phyloP scores from a whole-genome alignment of 1,139 yeast species.

The Diutina rugosa region DNA sequence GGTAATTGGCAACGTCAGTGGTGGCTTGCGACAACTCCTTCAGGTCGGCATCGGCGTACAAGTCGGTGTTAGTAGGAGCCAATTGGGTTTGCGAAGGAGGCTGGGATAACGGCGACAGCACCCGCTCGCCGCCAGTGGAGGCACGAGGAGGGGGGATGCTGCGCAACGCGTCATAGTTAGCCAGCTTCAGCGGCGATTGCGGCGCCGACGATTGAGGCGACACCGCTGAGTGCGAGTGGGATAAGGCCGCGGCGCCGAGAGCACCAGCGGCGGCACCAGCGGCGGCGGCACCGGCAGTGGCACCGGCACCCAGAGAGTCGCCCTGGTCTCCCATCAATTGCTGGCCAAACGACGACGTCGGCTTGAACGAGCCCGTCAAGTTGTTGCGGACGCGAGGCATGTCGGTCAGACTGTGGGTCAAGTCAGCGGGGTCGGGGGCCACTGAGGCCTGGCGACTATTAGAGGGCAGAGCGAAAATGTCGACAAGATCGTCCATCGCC shows the following conservation, averaged over 20 bases:
- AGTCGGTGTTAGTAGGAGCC: conserved; percentile 25
- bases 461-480: conserved; percentile 33
- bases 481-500: conserved; percentile 56
- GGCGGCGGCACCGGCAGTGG: neutral
- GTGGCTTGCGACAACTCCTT: conserved; percentile 68
- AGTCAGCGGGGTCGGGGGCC: conserved; percentile 10
- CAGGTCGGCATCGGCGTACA: conserved; percentile 46
- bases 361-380: conserved; percentile 30
- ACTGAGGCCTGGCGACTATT: conserved; percentile 8
- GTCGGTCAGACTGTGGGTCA: conserved; percentile 16
- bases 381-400: conserved; percentile 26
- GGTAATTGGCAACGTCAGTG: conserved; percentile 75
- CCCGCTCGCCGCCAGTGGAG: neutral
- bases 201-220: conserved; percentile 4
- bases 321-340: conserved; percentile 13
- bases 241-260: neutral
- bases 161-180: conserved; percentile 35
- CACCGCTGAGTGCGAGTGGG: neutral
- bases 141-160: conserved; percentile 35
- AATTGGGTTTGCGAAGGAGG: neutral
- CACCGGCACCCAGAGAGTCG: neutral
- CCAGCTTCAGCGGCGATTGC: conserved; percentile 8
- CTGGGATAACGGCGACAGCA: neutral
- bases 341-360: conserved; percentile 65
- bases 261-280: neutral